Evolutionary conservation across 2,329 filamentous ascomycete species (phyloP), one percentile per base, ranked within the genome.

Genomic region (Hymenoscyphus occultus): DNA sequence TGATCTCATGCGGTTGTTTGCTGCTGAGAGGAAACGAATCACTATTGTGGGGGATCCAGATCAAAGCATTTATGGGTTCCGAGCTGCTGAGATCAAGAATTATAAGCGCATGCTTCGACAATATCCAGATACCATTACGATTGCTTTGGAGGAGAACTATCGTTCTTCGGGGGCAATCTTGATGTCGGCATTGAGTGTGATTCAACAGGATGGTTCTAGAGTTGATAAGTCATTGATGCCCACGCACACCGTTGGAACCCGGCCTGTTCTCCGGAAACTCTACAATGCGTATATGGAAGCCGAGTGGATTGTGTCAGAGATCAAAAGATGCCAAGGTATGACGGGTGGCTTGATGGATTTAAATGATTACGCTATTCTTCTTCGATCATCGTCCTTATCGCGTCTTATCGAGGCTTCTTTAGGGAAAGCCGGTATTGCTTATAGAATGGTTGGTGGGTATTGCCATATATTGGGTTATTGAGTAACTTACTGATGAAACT

Each of bases 41-140:
- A 98, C 94, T 0, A 91, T 97, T 66, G 95, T 99, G 4, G 95
- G 94, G 40, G 94, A 99, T 75, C 94, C 95, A 0, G 95, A 99
- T 76, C 94, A 99, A 77, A 97, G 93, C 76, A 99, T 99, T 64
- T 99, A 98, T 75, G 92, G 94, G 22, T 99, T 96, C 83, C 89
- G 94, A 22, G 93, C 92, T 7, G 94, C 95, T 10, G 94, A 99
- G 76, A 92, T 94, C 71, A 90, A 90, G 75, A 99, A 98, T 72
- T 82, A 98, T 59, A 85, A 86, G 69, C 87, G 90, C 2, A 88
- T 99, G 81, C 85, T 92, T 61, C 81, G 81, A 54, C 88, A 92
- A 65, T 97, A 90, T 73, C 88, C 88, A 0, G 84, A 90, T 32
- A 95, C 93, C 0, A 84, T 92, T 4, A 90, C 95, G 65, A 87